Conservation (phyloP, 2,329 filamentous ascomycete genomes). For the Cladosporium sp. region DNA sequence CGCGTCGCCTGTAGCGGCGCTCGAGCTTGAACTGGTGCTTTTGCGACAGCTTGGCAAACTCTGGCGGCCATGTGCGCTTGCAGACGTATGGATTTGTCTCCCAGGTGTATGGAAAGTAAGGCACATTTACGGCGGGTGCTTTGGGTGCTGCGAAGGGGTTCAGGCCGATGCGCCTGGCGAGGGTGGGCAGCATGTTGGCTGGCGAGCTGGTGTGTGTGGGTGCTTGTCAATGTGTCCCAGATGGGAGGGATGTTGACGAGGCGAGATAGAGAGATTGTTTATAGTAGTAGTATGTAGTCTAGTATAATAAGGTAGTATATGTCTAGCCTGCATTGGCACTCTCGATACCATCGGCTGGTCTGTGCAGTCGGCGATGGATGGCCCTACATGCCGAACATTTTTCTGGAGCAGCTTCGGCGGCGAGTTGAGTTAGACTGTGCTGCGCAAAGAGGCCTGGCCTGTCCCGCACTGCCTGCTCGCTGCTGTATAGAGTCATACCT, state of each 20-base stretch:
- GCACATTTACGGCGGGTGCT: slow-evolving; percentile 14
- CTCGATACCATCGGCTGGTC: not conserved
- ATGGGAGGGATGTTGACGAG: slow-evolving; percentile 19
- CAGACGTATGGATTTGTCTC: slow-evolving; percentile 63
- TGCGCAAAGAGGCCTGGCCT: slow-evolving; percentile 4
- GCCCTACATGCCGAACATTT: slow-evolving; percentile 9
- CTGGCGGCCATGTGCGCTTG: slow-evolving; percentile 76
- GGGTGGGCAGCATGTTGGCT: slow-evolving; percentile 18
- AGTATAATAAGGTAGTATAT: not conserved
- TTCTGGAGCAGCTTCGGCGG: slow-evolving; percentile 14
- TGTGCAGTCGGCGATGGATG: slow-evolving; percentile 3
- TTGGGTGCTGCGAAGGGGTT: slow-evolving; percentile 22
- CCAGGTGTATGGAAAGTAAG: slow-evolving; percentile 39
- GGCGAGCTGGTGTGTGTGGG: not conserved
- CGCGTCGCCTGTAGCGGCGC: slow-evolving; percentile 73
- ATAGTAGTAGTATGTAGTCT: not conserved
- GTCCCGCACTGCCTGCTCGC: not conserved
- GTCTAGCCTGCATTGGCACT: not conserved
- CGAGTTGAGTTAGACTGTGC: not conserved
- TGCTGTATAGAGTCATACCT: slow-evolving; percentile 19
- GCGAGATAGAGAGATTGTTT: not conserved
- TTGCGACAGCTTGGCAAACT: slow-evolving; percentile 68
- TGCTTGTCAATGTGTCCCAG: not conserved
- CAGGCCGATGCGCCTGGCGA: slow-evolving; percentile 5
- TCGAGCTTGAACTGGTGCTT: slow-evolving; percentile 79